Evolutionary conservation across 179 eudicot species (phyloP), one percentile per base, ranked within the genome.

Genomic region (Beta macrorhiza): DNA sequence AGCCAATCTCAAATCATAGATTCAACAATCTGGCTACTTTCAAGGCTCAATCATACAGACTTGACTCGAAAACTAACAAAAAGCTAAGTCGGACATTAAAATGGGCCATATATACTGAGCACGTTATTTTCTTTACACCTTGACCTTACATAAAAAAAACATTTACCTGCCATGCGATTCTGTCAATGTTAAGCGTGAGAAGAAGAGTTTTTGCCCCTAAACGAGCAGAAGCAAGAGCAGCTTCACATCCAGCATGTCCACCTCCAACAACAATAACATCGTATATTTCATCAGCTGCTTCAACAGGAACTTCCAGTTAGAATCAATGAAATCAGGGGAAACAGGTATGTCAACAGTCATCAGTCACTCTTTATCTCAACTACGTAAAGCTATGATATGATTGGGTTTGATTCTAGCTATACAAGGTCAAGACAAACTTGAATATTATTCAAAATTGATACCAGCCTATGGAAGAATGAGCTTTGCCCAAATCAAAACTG

Each of bases 231-330:
- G 99, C 96, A 83, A 96, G 95, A 25, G 99, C 99, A 80, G 99
- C 99, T 94, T 96, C 99, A 88, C 99, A 96, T 67, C 99, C 98
- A 70, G 99, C 98, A 83, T 96, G 99, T 67, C 99, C 99, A 44
- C 99, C 99, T 82, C 99, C 99, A 77, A 96, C 99, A 83, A 96
- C 93, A 37, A 96, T 96, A 52, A 96, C 99, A 72, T 96, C 98
- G 71, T 91, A 96, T 86, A 80, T 88, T 82, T 94, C 98, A 75
- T 90, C 90, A 51, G 81, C 83, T 44, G 80, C 68, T 78, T 83
- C 90, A 83, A 81, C 79, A 77, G 79, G 83, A 83, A 77, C 32
- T 69, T 84, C 82, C 81, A 87, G 63, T 86, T 92, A 93, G 75
- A 49, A 49, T 37, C 1, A 0, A 37, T 37, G 22, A 72, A 67